phyloP scores from a whole-genome alignment of 176 grass and related monocot species.

The Tuctoria greenei region DNA sequence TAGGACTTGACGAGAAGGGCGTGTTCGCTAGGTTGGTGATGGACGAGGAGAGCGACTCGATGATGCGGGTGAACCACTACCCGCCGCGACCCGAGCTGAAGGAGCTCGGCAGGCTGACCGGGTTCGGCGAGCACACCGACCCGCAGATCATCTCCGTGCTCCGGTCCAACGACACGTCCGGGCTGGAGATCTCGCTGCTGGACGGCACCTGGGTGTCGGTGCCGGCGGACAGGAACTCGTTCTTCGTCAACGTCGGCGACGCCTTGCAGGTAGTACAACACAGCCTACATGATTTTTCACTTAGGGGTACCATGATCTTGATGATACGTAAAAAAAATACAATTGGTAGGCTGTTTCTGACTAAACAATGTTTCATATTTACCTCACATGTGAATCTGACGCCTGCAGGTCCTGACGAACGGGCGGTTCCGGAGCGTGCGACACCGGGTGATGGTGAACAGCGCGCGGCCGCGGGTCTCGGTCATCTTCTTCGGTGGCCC shows the following conservation, averaged over 20 bases:
- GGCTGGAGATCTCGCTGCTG: slow-evolving; percentile 61
- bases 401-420: slow-evolving; percentile 68
- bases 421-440: slow-evolving; percentile 82
- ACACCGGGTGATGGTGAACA: slow-evolving; percentile 71
- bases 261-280: slow-evolving; percentile 6
- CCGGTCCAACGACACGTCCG: slow-evolving; percentile 61
- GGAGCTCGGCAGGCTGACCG: slow-evolving; percentile 37
- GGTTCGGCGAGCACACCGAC: slow-evolving; percentile 92
- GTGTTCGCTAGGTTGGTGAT: slow-evolving; percentile 39
- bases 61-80: slow-evolving; percentile 79
- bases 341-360: no score
- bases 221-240: slow-evolving; percentile 50
- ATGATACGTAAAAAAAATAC: no score
- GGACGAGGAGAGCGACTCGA: slow-evolving; percentile 59
- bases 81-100: slow-evolving; percentile 39
- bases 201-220: slow-evolving; percentile 69
- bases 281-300: no score
- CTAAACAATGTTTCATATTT: no score
- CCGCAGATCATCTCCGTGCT: slow-evolving; percentile 84
- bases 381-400: no score
- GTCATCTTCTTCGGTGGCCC: slow-evolving; percentile 86
- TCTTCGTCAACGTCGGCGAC: slow-evolving; percentile 86
- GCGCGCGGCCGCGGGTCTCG: slow-evolving; percentile 49
- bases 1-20: slow-evolving; percentile 31
- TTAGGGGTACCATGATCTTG: no score